Evolutionary conservation across 805 yeast species (phyloP), one percentile per base, ranked within the genome.

Genomic region (Lipomyces japonicus): DNA sequence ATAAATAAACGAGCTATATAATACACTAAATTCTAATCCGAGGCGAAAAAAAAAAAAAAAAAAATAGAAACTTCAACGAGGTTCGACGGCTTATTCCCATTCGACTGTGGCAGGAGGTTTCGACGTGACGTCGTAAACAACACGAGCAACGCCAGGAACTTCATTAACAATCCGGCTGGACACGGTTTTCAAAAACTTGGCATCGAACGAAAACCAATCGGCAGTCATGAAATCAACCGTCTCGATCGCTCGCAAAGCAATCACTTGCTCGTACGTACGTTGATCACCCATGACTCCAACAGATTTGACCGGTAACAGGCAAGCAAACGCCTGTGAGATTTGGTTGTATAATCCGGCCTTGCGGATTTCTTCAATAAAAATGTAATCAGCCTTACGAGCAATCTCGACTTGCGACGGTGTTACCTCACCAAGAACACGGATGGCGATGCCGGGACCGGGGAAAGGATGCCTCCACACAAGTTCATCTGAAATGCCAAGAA

Each of bases 371-470:
- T 86, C 95, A 66, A 93, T 93, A 78, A 86, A 93, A 64, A 93
- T 93, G 71, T 75, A 77, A 70, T 93, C 99, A 56, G 99, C 98
- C 69, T 88, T 91, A 74, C 97, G 85, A 39, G 97, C 98, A 67
- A 93, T 93, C 67, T 81, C 91, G 50, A 93, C 93, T 75, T 93
- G 98, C 60, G 76, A 81, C 61, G 81, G 85, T 52, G 96, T 86
- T 58, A 93, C 97, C 75, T 91, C 97, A 63, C 99, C 99, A 42
- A 93, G 76, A 49, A 93, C 95, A 74, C 99, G 84, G 70, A 93
- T 93, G 62, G 97, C 99, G 68, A 93, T 86, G 76, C 99, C 99
- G 69, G 99, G 99, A 69, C 99, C 99, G 64, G 99, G 99, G 95
- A 93, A 93, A 50, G 99, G 99, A 70, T 93, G 99, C 78, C 99